These are phyloP conservation scores for Syncephalastrum monosporum DNA, from an alignment of 371 early-diverging fungal genomes.

Conservation along the genomic window DNA sequence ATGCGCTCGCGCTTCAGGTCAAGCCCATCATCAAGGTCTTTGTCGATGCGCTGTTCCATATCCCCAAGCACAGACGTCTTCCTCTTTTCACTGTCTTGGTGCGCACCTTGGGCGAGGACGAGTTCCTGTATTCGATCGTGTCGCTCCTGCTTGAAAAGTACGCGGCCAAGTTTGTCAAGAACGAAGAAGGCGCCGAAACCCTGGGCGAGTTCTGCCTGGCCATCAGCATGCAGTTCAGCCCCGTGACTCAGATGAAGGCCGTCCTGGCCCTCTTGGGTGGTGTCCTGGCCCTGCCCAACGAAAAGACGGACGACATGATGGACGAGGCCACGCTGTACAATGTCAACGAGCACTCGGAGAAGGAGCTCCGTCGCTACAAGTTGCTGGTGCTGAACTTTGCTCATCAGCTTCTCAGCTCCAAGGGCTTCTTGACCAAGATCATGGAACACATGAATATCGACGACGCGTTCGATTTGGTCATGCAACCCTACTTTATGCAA, in stretches of 20 bases:
- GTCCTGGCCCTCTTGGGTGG: constrained; percentile 59
- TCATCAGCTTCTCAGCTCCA: constrained; percentile 62
- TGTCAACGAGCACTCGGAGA: constrained; percentile 52
- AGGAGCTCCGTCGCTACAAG: constrained; percentile 78
- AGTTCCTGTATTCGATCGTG: constrained; percentile 73
- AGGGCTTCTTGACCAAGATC: constrained; percentile 63
- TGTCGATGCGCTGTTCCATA: constrained; percentile 88
- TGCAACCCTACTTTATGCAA: constrained; percentile 56
- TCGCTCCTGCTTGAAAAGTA: constrained; percentile 75
- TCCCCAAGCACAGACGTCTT: constrained; percentile 91
- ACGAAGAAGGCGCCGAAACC: constrained; percentile 56
- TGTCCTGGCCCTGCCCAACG: constrained; percentile 64
- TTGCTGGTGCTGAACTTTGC: constrained; percentile 71
- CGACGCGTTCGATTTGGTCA: constrained; percentile 27
- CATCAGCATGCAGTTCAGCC: constrained; percentile 63
- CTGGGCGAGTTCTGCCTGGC: constrained; percentile 68
- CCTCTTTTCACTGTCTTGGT: constrained; percentile 84
- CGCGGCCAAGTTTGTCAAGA: constrained; percentile 55
- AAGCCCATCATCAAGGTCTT: constrained; percentile 85
- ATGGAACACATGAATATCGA: constrained; percentile 35
- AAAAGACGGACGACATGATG: constrained; percentile 41
- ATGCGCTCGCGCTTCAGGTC: constrained; percentile 47
- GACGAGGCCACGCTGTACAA: constrained; percentile 41
- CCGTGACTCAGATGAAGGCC: constrained; percentile 69
- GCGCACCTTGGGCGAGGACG: constrained; percentile 75